A percentile compares a stretch with the other conserved stretches of the same genome.
These are phyloP conservation scores for Arctium lappa DNA, from an alignment of 129 eudicot species.

Conservation along the genomic window DNA sequence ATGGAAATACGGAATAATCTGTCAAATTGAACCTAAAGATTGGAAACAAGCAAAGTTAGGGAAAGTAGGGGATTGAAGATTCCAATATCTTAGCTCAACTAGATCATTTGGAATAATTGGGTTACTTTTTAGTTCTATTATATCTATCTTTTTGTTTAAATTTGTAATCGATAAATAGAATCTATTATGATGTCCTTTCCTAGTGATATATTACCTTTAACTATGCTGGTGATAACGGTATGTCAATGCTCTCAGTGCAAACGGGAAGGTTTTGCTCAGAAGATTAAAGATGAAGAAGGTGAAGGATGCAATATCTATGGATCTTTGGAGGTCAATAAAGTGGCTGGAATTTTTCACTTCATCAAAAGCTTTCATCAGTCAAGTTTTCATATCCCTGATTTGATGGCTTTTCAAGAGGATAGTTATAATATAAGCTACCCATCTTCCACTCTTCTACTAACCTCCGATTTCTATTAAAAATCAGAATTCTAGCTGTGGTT, in stretches of 20 bases:
- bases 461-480: neutral
- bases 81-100: too few relatives aligned
- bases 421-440: conserved; percentile 60
- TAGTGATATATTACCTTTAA: conserved; percentile 10
- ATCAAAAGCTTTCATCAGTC: conserved; percentile 86
- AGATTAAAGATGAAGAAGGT: conserved; percentile 87
- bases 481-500: conserved; percentile 8
- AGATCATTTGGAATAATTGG: neutral
- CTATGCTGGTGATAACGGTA: conserved; percentile 2
- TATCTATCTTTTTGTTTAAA: neutral
- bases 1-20: too few relatives aligned
- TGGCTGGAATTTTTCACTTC: conserved; percentile 94
- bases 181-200: neutral
- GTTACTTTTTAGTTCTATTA: neutral
- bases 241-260: conserved; percentile 51
- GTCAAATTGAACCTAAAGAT: too few relatives aligned
- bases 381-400: conserved; percentile 50
- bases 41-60: too few relatives aligned
- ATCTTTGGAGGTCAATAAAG: conserved; percentile 86
- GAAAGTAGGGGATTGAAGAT: too few relatives aligned
- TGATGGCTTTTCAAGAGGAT: conserved; percentile 62
- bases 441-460: neutral
- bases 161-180: neutral
- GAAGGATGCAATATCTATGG: conserved; percentile 97
- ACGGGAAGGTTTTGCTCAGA: conserved; percentile 89